A percentile compares a stretch with the other conserved stretches of the same genome.
Evolutionary conservation across 2,329 filamentous ascomycete species (phyloP).

Genomic region (Hirsutella thompsonii): DNA sequence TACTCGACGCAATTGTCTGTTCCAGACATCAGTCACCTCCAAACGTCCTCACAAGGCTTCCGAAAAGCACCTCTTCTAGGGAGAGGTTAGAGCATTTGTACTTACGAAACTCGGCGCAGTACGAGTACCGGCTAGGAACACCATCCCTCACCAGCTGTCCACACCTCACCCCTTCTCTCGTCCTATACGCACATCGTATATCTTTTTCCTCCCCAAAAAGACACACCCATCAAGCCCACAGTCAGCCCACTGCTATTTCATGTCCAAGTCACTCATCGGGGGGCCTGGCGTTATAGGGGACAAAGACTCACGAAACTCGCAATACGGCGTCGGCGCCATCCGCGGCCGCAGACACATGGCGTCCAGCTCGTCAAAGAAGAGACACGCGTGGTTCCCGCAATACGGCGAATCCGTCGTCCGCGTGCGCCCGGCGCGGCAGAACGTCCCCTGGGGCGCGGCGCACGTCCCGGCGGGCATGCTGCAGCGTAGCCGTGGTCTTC

Average conservation of each 20-base stretch:
- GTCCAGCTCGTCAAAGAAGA: not conserved
- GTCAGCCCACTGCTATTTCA: no score
- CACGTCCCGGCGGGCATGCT: not conserved
- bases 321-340: not conserved
- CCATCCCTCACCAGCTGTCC: not conserved
- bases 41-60: no score
- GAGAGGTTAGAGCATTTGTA: not conserved
- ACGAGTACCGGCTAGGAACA: not conserved
- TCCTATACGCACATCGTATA: not conserved
- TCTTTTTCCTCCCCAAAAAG: no score
- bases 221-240: no score
- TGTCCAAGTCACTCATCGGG: no score
- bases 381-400: slow-evolving; percentile 3
- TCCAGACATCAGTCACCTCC: not conserved
- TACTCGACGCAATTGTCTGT: slow-evolving; percentile 1
- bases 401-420: not conserved
- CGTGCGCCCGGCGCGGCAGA: not conserved
- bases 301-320: not conserved
- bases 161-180: not conserved
- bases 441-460: not conserved
- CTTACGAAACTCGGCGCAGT: slow-evolving; percentile 1
- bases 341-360: not conserved
- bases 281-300: not conserved
- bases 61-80: no score
- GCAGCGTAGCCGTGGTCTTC: no score